These are phyloP conservation scores for Crithidia mellificae DNA, from an alignment of 208 protist species.

Conservation along the genomic window DNA sequence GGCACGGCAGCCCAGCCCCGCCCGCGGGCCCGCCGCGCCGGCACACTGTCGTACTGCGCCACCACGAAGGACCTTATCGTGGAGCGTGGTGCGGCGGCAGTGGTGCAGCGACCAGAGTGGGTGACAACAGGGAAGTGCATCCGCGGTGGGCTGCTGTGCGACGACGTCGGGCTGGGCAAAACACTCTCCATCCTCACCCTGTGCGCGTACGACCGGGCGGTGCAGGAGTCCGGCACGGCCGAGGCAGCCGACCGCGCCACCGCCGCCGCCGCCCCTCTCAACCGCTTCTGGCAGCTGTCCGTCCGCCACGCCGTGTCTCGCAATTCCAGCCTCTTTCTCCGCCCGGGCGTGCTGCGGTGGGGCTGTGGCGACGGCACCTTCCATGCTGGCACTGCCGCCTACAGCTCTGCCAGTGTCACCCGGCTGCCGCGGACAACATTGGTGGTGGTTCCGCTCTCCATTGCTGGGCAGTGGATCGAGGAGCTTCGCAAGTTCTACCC, in stretches of 20 bases:
- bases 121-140: slow-evolving; percentile 4
- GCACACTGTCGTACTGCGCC: slow-evolving; percentile 46
- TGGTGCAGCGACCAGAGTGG: background rate
- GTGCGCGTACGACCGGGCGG: slow-evolving; percentile 32
- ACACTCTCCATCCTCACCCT: slow-evolving; percentile 60
- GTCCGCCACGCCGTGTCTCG: background rate
- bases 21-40: background rate
- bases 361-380: slow-evolving; percentile 9
- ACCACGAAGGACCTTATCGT: slow-evolving; percentile 17
- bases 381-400: slow-evolving; percentile 5
- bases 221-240: slow-evolving; percentile 5
- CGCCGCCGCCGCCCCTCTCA: background rate
- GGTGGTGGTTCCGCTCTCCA: slow-evolving; percentile 58
- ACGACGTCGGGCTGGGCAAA: slow-evolving; percentile 78
- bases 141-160: slow-evolving; percentile 54
- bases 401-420: background rate
- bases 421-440: slow-evolving; percentile 51
- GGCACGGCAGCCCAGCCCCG: background rate
- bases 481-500: slow-evolving; percentile 59
- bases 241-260: background rate
- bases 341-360: slow-evolving; percentile 22
- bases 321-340: background rate
- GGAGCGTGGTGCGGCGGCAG: background rate
- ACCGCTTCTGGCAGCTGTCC: slow-evolving; percentile 12
- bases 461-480: slow-evolving; percentile 54